Evolutionary conservation across 192 early-diverging fungal species (phyloP), one percentile per base, ranked within the genome.

Genomic region (Spizellomyces sp.): DNA sequence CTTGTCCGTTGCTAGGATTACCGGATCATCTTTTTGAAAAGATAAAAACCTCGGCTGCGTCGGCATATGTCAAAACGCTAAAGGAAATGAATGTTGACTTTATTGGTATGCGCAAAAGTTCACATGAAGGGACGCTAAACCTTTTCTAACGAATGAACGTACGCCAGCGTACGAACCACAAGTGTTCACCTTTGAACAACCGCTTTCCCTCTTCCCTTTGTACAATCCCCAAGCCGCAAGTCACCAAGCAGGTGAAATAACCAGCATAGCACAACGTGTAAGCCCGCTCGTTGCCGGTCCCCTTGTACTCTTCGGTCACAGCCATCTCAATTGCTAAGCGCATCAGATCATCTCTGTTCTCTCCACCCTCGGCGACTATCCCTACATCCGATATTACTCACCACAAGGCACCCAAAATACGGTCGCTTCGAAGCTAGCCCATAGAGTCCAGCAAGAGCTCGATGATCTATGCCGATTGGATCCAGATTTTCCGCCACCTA

Each of bases 331-430:
- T 36, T 36, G 1, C 27, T 36, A 36, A 36, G 62, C 56, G 21
- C 42, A 15, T 5, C 69, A 96, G 87, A 76, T 99, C 14, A 85
- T 93, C 6, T 95, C 94, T 17, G 89, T 98, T 2, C 89, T 95
- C 63, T 90, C 89, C 4, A 89, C 93, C 8, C 77, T 98, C 19
- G 95, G 94, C 45, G 95, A 97, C 61, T 91, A 90, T 69, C 98
- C 98, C 4, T 87, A 93, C 46, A 94, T 99, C 67, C 87, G 98
- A 45, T 98, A 96, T 70, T 90, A 93, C 79, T 85, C 88, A 57
- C 82, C 89, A 45, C 92, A 91, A 47, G 76, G 83, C n/a, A 83
- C 86, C 14, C 79, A 88, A 65, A 87, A 90, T 41, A 90, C 89
- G 8, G 70, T 93, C 71, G 84, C 93, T 41, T 85, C 85, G 63